Percentiles rank a stretch among this genome's conserved stretches.
Evolutionary conservation across 257 asterid species (phyloP).

Genomic region (Ocimum tenuiflorum): DNA sequence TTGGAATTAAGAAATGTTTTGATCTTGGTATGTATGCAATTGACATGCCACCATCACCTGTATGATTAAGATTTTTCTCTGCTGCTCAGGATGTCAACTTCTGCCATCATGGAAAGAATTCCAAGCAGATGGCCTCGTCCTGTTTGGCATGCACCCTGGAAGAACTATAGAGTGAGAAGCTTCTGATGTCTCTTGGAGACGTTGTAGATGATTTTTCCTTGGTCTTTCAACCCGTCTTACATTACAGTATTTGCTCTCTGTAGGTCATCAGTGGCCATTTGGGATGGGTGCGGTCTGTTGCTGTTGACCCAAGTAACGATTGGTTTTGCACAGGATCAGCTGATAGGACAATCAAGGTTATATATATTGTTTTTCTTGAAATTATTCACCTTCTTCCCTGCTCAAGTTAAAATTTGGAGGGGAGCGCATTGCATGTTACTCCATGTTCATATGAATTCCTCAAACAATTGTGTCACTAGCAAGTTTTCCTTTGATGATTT

Average conservation of each 20-base stretch:
- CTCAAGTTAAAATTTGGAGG: background rate
- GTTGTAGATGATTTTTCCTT: background rate
- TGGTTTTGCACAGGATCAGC: slow-evolving; percentile 98
- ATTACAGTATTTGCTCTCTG: slow-evolving; percentile 15
- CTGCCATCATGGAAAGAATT: slow-evolving; percentile 97
- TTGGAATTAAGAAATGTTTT: background rate
- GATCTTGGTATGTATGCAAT: background rate
- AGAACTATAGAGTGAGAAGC: slow-evolving; percentile 78
- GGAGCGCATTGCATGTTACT: background rate
- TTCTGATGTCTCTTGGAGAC: background rate
- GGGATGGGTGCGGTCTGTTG: slow-evolving; percentile 93
- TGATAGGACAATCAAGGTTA: slow-evolving; percentile 87
- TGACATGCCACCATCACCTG: background rate
- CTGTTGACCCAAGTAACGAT: slow-evolving; percentile 81
- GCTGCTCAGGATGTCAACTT: slow-evolving; percentile 70
- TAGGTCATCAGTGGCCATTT: slow-evolving; percentile 95
- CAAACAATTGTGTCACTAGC: no score
- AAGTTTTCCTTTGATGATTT: no score
- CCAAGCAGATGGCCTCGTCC: slow-evolving; percentile 99
- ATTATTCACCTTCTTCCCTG: background rate
- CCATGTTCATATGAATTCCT: background rate
- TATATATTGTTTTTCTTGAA: background rate
- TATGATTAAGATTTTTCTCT: slow-evolving; percentile 2
- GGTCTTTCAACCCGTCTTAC: background rate
- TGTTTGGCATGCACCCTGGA: slow-evolving; percentile 93